Evolutionary conservation across 441 rosid species (phyloP).

Genomic region (Eruca vesicaria): DNA sequence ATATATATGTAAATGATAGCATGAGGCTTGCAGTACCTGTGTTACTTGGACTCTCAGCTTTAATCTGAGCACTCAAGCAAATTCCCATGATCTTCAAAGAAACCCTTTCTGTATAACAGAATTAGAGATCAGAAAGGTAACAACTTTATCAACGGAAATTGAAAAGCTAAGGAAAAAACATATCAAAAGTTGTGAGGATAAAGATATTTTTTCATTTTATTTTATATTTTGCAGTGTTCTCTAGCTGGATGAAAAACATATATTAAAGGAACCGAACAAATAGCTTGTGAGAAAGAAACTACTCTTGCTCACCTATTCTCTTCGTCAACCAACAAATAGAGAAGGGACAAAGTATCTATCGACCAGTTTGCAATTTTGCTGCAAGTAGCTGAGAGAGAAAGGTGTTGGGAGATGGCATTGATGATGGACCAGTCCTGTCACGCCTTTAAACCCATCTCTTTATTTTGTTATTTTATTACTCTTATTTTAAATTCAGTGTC

Average conservation of each 20-base stretch:
- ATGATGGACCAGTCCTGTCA: constrained; percentile 43
- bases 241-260: background rate
- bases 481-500: background rate
- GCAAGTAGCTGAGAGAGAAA: constrained; percentile 24
- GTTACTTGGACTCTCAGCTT: constrained; percentile 70
- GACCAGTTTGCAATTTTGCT: constrained; percentile 15
- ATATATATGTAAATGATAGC: background rate
- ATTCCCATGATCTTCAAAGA: constrained; percentile 55
- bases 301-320: constrained; percentile 31
- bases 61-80: constrained; percentile 81
- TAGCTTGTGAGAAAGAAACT: background rate
- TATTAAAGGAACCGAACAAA: background rate
- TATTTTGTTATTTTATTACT: background rate
- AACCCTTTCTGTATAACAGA: constrained; percentile 31
- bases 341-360: constrained; percentile 12
- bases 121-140: background rate
- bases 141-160: background rate
- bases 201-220: background rate
- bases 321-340: constrained; percentile 18
- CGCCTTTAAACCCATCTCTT: constrained; percentile 25
- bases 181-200: constrained; percentile 25
- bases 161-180: constrained; percentile 11
- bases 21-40: constrained; percentile 60
- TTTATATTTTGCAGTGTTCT: background rate
- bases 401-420: constrained; percentile 41